These are phyloP conservation scores for Coemansia sp. DNA, from an alignment of 192 early-diverging fungal genomes.

Conservation along the genomic window DNA sequence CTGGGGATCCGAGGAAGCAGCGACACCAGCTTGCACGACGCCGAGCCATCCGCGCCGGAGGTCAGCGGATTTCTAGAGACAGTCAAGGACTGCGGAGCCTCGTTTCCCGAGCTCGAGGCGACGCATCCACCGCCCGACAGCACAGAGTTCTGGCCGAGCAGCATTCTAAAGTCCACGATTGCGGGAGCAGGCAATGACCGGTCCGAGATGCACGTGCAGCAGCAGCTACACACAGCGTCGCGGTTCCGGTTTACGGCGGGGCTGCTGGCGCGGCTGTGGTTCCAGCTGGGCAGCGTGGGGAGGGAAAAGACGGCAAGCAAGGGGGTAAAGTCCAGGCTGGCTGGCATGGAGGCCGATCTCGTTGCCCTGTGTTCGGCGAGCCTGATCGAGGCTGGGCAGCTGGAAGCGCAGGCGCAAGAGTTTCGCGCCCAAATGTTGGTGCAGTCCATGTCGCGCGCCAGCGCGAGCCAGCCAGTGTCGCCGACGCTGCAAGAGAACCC, in stretches of 20 bases:
- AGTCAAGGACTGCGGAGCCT: constrained; percentile 22
- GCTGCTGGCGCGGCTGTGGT: constrained; percentile 26
- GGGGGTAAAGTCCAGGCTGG: constrained; percentile 3
- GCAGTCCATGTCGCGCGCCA: background rate
- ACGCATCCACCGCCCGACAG: constrained; percentile 34
- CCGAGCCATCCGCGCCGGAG: constrained; percentile 1
- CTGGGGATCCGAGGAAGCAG: background rate
- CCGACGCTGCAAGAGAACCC: constrained; percentile 1
- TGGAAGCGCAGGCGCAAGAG: constrained; percentile 38
- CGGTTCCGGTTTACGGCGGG: constrained; percentile 39
- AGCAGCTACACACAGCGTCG: constrained; percentile 36
- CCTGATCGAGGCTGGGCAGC: constrained; percentile 37
- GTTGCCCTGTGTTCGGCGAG: constrained; percentile 36
- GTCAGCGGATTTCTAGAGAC: constrained; percentile 17
- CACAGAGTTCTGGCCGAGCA: constrained; percentile 22
- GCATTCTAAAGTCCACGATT: constrained; percentile 11
- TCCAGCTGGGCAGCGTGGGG: constrained; percentile 11
- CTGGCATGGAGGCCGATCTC: constrained; percentile 17
- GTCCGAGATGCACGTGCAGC: constrained; percentile 25
- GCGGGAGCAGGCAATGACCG: constrained; percentile 4
- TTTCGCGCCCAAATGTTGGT: background rate
- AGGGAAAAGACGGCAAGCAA: constrained; percentile 17
- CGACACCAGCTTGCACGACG: background rate
- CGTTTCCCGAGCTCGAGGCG: constrained; percentile 46
- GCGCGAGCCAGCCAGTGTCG: background rate